phyloP scores from a whole-genome alignment of 352 stramenopile species.

The Albugo laibachii region DNA sequence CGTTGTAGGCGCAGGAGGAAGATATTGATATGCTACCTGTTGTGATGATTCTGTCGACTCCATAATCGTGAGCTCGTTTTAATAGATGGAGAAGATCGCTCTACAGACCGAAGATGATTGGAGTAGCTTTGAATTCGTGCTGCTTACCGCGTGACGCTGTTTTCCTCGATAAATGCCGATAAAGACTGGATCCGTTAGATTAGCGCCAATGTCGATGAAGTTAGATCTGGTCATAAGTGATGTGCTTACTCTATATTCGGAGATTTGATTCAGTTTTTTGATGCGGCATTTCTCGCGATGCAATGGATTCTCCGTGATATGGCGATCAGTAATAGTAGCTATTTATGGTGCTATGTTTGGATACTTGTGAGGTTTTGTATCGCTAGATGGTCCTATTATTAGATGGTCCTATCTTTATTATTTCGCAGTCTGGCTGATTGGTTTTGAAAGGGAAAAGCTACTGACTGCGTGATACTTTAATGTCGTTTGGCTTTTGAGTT shows the following conservation, averaged over 20 bases:
- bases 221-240: background rate
- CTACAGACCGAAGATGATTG: conserved; percentile 6
- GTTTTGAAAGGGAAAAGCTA: no score
- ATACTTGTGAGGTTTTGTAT: no score
- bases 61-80: conserved; percentile 45
- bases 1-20: conserved; percentile 29
- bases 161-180: conserved; percentile 79
- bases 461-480: no score
- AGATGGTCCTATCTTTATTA: no score
- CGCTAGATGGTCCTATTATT: no score
- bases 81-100: conserved; percentile 79
- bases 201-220: conserved; percentile 88
- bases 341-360: no score
- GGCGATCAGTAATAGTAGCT: no score
- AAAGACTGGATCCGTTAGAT: conserved; percentile 86
- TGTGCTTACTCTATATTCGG: background rate
- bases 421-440: no score
- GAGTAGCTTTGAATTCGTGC: background rate
- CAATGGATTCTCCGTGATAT: no score
- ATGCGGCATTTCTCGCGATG: no score
- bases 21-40: conserved; percentile 34
- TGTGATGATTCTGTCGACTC: conserved; percentile 85
- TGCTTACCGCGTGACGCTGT: conserved; percentile 56
- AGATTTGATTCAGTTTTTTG: no score
- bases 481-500: no score